phyloP scores from a whole-genome alignment of 768 basidiomycete species.

The Pluteus cervinus region DNA sequence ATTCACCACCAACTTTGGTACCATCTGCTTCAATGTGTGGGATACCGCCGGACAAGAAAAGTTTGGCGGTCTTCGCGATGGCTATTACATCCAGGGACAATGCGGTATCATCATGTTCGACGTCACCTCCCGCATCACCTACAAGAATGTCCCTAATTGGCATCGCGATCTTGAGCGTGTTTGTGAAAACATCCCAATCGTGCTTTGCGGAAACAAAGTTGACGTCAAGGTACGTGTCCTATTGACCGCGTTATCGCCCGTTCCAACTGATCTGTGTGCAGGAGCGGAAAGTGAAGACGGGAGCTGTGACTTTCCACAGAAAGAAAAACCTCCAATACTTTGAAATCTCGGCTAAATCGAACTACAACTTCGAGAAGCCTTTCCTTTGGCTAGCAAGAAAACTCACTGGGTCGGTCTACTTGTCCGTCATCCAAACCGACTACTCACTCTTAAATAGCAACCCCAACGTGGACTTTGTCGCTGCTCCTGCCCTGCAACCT shows the following conservation, averaged over 20 bases:
- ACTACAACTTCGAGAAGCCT: slow-evolving; percentile 99
- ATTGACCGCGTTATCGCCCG: no score
- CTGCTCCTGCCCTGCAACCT: slow-evolving; percentile 91
- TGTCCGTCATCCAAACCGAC: background rate
- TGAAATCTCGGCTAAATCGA: slow-evolving; percentile 99
- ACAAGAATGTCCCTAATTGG: slow-evolving; percentile 99
- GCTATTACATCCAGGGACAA: slow-evolving; percentile 96
- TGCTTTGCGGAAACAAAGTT: slow-evolving; percentile 99
- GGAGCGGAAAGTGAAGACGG: slow-evolving; percentile 99
- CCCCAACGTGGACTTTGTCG: slow-evolving; percentile 86
- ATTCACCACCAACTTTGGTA: slow-evolving; percentile 98
- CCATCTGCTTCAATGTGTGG: slow-evolving; percentile 99
- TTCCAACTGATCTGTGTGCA: slow-evolving; percentile 24
- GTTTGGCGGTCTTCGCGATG: slow-evolving; percentile 97
- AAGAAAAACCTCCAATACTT: slow-evolving; percentile 99
- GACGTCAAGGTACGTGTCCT: slow-evolving; percentile 85
- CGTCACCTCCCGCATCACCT: slow-evolving; percentile 98
- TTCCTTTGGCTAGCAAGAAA: slow-evolving; percentile 99
- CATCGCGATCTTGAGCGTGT: slow-evolving; percentile 99
- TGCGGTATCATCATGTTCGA: slow-evolving; percentile 99
- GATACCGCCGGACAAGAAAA: slow-evolving; percentile 99
- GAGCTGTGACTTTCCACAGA: slow-evolving; percentile 97
- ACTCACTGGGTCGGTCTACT: slow-evolving; percentile 77
- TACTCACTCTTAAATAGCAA: slow-evolving; percentile 45
- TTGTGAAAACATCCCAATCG: slow-evolving; percentile 99